These are phyloP conservation scores for Saccharomyces hybrid DNA, from an alignment of 1,139 yeast species.

Conservation along the genomic window DNA sequence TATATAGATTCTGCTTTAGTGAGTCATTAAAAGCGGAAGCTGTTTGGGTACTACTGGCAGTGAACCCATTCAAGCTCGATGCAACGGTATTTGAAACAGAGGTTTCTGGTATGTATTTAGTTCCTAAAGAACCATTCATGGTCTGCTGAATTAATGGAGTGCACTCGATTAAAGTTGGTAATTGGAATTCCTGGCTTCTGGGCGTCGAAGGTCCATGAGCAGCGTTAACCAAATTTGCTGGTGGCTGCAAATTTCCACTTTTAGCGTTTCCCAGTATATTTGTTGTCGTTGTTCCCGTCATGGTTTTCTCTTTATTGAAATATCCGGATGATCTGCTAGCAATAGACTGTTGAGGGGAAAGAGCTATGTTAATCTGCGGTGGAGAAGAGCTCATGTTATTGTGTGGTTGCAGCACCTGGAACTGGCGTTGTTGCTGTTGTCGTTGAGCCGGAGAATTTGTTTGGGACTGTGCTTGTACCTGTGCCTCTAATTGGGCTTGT, in stretches of 20 bases:
- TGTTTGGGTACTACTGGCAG: constrained; percentile 1
- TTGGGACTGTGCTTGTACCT: background rate
- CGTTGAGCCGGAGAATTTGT: constrained; percentile 1
- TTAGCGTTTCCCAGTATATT: background rate
- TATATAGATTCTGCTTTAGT: background rate
- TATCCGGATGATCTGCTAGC: background rate
- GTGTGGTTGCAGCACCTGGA: constrained; percentile 7
- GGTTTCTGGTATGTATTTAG: constrained; percentile 11
- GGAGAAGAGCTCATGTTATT: background rate
- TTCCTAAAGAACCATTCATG: constrained; percentile 25
- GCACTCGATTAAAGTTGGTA: constrained; percentile 17
- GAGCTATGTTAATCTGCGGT: background rate
- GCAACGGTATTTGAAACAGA: constrained; percentile 1
- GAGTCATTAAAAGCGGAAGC: background rate
- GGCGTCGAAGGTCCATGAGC: constrained; percentile 18
- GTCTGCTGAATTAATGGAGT: constrained; percentile 29
- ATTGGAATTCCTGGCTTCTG: constrained; percentile 8
- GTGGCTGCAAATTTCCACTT: background rate
- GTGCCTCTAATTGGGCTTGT: background rate
- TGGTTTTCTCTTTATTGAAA: background rate
- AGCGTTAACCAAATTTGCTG: background rate
- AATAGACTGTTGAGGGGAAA: background rate
- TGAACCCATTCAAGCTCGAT: background rate
- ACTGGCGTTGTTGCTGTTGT: constrained; percentile 9
- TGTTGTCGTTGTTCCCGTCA: background rate